A percentile compares a stretch with the other conserved stretches of the same genome.
These are phyloP conservation scores for Penicillium verrucosum DNA, from an alignment of 2,329 filamentous ascomycete genomes.

Conservation along the genomic window DNA sequence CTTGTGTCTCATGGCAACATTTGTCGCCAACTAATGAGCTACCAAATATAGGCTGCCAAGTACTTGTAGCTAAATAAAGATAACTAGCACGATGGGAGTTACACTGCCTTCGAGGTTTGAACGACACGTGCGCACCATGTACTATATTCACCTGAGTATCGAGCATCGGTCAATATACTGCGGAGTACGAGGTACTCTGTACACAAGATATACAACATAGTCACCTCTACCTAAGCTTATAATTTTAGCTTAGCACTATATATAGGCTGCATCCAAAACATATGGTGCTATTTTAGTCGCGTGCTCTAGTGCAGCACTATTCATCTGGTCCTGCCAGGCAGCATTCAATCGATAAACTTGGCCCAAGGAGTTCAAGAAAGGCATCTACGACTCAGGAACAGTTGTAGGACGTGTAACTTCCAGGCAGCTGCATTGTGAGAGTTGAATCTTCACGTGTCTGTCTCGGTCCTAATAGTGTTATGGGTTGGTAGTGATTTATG, in stretches of 20 bases:
- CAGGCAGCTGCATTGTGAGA: not conserved
- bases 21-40: not conserved
- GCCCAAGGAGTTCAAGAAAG: not conserved
- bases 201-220: too few relatives aligned
- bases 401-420: not conserved
- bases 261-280: not conserved
- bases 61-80: not conserved
- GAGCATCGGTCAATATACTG: not conserved
- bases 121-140: not conserved
- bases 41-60: not conserved
- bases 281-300: not conserved
- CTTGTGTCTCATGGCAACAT: not conserved
- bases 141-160: not conserved
- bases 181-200: too few relatives aligned
- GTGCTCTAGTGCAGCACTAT: not conserved
- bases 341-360: not conserved
- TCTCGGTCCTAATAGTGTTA: not conserved
- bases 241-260: not conserved
- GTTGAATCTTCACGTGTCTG: not conserved
- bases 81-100: not conserved
- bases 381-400: not conserved
- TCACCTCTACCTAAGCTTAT: not conserved
- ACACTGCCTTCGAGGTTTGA: not conserved
- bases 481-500: not conserved
- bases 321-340: not conserved